Percentiles rank a stretch among this genome's conserved stretches.
phyloP scores from a whole-genome alignment of 192 early-diverging fungal genomes.

The Jimgerdemannia flammicorona region DNA sequence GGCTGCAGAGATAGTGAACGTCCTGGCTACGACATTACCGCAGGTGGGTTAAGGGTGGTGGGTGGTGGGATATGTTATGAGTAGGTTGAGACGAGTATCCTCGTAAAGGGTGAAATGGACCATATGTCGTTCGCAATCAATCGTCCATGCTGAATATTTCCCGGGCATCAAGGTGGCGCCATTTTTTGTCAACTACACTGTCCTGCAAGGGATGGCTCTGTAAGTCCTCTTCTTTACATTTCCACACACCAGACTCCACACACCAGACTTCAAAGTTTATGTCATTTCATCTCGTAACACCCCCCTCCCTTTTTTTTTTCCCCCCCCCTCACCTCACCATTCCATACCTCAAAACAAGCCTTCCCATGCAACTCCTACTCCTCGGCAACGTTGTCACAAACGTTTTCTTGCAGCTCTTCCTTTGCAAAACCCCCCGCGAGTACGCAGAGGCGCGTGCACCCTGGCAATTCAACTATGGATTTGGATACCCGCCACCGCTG shows the following conservation, averaged over 20 bases:
- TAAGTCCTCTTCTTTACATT: slow-evolving; percentile 38
- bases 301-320: slow-evolving; percentile 39
- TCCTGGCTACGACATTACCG: slow-evolving; percentile 63
- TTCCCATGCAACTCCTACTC: slow-evolving; percentile 68
- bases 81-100: no score
- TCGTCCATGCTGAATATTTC: not conserved
- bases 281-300: not conserved
- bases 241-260: not conserved
- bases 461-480: slow-evolving; percentile 64
- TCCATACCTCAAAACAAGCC: slow-evolving; percentile 16
- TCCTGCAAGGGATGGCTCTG: slow-evolving; percentile 68
- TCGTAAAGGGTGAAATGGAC: no score
- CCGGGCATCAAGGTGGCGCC: slow-evolving; percentile 48
- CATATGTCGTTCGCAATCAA: no score
- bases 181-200: slow-evolving; percentile 74
- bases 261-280: not conserved
- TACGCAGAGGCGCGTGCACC: slow-evolving; percentile 72
- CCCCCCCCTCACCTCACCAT: slow-evolving; percentile 27
- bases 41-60: slow-evolving; percentile 20
- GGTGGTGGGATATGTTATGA: no score
- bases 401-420: slow-evolving; percentile 46
- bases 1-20: slow-evolving; percentile 47
- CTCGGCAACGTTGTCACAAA: slow-evolving; percentile 58
- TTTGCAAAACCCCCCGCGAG: slow-evolving; percentile 76
- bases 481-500: slow-evolving; percentile 64